Conservation (phyloP, 306 rosid species). For the Castanea sativa region DNA sequence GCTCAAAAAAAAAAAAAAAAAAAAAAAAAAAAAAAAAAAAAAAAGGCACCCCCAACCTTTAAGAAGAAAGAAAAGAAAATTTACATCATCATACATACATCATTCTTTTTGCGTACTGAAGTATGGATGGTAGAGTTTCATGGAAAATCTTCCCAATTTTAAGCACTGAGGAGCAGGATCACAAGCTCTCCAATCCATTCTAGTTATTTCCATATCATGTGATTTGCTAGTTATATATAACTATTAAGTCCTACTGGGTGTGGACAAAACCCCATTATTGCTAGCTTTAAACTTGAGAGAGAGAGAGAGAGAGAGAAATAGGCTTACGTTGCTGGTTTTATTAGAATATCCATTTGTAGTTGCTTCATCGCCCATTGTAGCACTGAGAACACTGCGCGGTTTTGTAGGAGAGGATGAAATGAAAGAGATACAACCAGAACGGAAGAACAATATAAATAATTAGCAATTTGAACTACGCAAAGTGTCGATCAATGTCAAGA, state of each 20-base stretch:
- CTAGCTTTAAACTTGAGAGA: too few species aligned
- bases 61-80: neutral
- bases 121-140: neutral
- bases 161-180: too few species aligned
- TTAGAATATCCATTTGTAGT: constrained; percentile 2
- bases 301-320: neutral
- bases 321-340: constrained; percentile 22
- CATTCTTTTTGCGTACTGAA: neutral
- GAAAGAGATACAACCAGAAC: neutral
- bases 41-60: neutral
- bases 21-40: too few species aligned
- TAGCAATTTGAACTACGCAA: neutral
- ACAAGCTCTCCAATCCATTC: too few species aligned
- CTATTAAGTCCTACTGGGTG: too few species aligned
- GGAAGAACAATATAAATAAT: neutral
- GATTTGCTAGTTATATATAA: too few species aligned
- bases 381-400: neutral
- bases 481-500: neutral
- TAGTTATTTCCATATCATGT: too few species aligned
- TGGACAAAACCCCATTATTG: too few species aligned
- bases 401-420: neutral
- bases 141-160: neutral
- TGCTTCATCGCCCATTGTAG: constrained; percentile 12
- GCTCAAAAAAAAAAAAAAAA: neutral
- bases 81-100: neutral